Conservation (phyloP, 2,329 filamentous ascomycete genomes). For the Nigrospora sphaerica region DNA sequence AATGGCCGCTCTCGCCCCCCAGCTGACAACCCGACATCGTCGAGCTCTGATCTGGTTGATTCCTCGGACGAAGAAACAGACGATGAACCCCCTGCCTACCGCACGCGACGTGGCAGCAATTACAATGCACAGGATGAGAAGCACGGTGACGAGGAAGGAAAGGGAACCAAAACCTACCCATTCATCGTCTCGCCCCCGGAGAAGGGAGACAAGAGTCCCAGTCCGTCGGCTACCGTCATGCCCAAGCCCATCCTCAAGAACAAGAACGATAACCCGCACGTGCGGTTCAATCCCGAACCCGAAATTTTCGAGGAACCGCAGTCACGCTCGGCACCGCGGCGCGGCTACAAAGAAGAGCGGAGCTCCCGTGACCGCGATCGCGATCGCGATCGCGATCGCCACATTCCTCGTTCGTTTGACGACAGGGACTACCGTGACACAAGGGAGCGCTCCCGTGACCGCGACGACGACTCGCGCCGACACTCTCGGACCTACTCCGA, state of each 20-base stretch:
- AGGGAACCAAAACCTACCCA: slow-evolving; percentile 26
- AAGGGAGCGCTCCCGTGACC: too few species aligned
- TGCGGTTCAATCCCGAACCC: slow-evolving; percentile 42
- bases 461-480: too few species aligned
- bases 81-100: slow-evolving; percentile 1
- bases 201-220: slow-evolving; percentile 13
- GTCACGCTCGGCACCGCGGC: slow-evolving; percentile 29
- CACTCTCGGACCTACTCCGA: neutral
- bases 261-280: slow-evolving; percentile 45
- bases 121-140: slow-evolving; percentile 1
- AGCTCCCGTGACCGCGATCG: slow-evolving; percentile 12
- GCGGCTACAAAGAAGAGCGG: slow-evolving; percentile 11
- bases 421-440: slow-evolving; percentile 15
- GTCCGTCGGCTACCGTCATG: slow-evolving; percentile 26
- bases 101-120: neutral
- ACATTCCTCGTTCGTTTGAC: slow-evolving; percentile 6
- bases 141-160: slow-evolving; percentile 16
- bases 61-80: slow-evolving; percentile 14
- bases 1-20: slow-evolving; percentile 10
- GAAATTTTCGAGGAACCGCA: slow-evolving; percentile 24
- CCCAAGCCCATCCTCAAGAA: slow-evolving; percentile 59
- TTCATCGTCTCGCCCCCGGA: slow-evolving; percentile 31
- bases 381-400: slow-evolving; percentile 24
- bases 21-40: slow-evolving; percentile 14
- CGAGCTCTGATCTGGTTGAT: slow-evolving; percentile 17